Evolutionary conservation across 1,139 yeast species (phyloP).

Genomic region (Saccharomyces pastorianus): DNA sequence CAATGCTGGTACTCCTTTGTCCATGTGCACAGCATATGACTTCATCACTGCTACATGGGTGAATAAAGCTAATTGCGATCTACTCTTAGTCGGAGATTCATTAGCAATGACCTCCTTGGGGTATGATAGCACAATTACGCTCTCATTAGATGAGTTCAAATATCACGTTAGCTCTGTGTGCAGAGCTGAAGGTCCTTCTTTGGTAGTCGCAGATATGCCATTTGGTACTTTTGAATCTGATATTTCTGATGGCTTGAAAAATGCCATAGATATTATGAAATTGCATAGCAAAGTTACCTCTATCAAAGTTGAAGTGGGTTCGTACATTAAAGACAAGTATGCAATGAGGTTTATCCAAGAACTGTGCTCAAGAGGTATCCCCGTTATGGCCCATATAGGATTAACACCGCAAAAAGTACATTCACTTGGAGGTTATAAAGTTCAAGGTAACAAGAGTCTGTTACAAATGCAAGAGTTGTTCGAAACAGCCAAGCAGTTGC

Average conservation of each 20-base stretch:
- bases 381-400: constrained; percentile 90
- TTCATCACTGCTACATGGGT: constrained; percentile 69
- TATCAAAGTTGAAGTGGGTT: constrained; percentile 84
- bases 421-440: constrained; percentile 75
- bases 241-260: constrained; percentile 53
- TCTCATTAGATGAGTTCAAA: constrained; percentile 59
- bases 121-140: constrained; percentile 64
- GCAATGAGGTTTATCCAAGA: constrained; percentile 22
- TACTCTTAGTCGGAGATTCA: constrained; percentile 82
- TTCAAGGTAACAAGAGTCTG: constrained; percentile 61
- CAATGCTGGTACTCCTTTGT: constrained; percentile 32
- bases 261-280: constrained; percentile 54
- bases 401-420: constrained; percentile 83
- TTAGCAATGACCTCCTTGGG: constrained; percentile 89
- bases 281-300: constrained; percentile 63
- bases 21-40: constrained; percentile 84
- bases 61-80: constrained; percentile 60
- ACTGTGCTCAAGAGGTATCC: constrained; percentile 53
- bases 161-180: constrained; percentile 70
- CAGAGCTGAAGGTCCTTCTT: constrained; percentile 58
- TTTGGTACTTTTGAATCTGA: constrained; percentile 77
- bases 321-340: constrained; percentile 38
- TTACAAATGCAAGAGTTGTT: constrained; percentile 51
- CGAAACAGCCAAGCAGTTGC: constrained; percentile 61
- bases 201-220: constrained; percentile 78